Base-by-base conservation (phyloP, 352 stramenopile species). In the Pythium rhizo-oryzae region DNA sequence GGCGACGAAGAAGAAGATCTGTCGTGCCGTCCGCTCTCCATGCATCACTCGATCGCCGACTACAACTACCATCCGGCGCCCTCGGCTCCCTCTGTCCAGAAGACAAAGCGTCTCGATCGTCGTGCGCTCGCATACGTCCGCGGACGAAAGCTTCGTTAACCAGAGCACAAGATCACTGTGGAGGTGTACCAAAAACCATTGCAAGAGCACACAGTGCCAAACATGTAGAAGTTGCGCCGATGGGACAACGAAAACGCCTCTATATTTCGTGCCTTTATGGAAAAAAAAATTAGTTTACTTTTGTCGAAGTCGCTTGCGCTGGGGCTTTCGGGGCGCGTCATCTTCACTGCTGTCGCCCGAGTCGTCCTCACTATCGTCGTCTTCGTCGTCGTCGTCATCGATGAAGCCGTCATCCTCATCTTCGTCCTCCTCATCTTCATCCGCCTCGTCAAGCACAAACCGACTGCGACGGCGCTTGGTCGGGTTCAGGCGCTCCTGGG, bases 401-500 rank as follows among this genome's bases (percentile, higher is more conserved):
- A 66, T 2, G 51, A 69, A 65, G 39, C 91, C 71, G 21, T 74
- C 69, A 24, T 76, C 79, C 4, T 75, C 61, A 9, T 72, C 77
- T 0, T 87, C 79, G 0, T 81, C 77, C 28, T 87, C 77, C 47
- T 92, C 85, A 11, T 81, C 82, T 59, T 92, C 82, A 55, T 91
- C 83, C 0, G 81, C 88, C 55, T 96, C 88, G 46, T 96, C 86
- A 55, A 94, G 67, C 57, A 96, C 86, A 70, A 94, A 96, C 1
- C 71, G 84, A 59, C 79, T 89, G 50, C 79, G 73, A 6, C 67
- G 59, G 15, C 54, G 73, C 44, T 67, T 71, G 8, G 50, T 59
- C 18, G 71, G 62, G 41, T 47, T 77, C 30, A 59, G 16, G 19
- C 69, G 62, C 56, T 70, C 62, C 2, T 65, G 69, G 11, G 67